phyloP scores from a whole-genome alignment of 2,329 filamentous ascomycete species.

The Tolypocladium guangdongense region DNA sequence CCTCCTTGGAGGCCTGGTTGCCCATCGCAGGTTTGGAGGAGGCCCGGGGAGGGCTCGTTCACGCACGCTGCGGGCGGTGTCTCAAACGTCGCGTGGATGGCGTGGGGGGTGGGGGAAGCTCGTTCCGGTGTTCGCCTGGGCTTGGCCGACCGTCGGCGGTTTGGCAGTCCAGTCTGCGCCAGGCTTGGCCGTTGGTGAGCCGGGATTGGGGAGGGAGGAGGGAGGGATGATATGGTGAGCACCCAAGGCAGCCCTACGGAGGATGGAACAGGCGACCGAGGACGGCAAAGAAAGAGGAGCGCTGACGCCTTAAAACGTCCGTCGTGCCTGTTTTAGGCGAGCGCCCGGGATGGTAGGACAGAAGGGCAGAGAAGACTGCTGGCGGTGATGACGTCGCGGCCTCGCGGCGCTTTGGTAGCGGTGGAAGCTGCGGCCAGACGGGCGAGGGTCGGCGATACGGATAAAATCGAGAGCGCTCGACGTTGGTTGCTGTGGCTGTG shows the following conservation, averaged over 20 bases:
- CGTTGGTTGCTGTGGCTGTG: background rate
- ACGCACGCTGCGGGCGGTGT: slow-evolving; percentile 9
- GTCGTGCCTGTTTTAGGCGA: slow-evolving; percentile 32
- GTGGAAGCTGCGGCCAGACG: slow-evolving; percentile 4
- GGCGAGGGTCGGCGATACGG: slow-evolving; percentile 7
- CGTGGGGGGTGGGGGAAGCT: slow-evolving; percentile 6
- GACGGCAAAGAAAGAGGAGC: slow-evolving; percentile 36
- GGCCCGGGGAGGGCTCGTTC: background rate
- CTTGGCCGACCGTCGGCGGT: background rate
- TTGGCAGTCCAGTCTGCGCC: background rate
- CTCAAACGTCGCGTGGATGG: slow-evolving; percentile 17
- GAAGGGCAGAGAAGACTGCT: background rate
- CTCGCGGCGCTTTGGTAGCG: slow-evolving; percentile 6
- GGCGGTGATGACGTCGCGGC: slow-evolving; percentile 10
- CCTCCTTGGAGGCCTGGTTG: slow-evolving; percentile 60
- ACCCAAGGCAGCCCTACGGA: slow-evolving; percentile 28
- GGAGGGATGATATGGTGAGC: background rate
- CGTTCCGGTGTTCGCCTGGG: background rate
- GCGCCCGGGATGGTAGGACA: slow-evolving; percentile 10
- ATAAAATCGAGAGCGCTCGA: slow-evolving; percentile 4
- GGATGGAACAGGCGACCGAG: slow-evolving; percentile 42
- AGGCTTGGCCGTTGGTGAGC: slow-evolving; percentile 1
- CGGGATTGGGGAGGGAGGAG: background rate
- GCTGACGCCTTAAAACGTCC: slow-evolving; percentile 36
- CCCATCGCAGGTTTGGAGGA: slow-evolving; percentile 44